These are phyloP conservation scores for Nakazawaea populi DNA, from an alignment of 805 yeast genomes.

Conservation along the genomic window DNA sequence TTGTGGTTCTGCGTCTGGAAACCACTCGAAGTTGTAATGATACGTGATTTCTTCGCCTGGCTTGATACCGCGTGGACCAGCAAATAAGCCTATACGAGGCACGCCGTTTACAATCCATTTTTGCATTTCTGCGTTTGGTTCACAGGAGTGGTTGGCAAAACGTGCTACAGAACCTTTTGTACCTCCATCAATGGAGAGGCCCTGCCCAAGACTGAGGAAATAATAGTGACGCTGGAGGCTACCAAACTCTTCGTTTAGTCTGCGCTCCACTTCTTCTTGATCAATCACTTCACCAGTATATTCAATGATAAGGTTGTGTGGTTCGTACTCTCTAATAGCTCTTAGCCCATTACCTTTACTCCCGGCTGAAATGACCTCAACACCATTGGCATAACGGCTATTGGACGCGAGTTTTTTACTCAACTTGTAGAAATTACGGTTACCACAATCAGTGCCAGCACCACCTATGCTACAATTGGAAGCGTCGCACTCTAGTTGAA, in stretches of 20 bases:
- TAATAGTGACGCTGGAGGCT: slow-evolving; percentile 26
- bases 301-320: slow-evolving; percentile 37
- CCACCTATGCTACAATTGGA: slow-evolving; percentile 24
- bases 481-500: slow-evolving; percentile 29
- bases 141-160: slow-evolving; percentile 44
- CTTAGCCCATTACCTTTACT: slow-evolving; percentile 37
- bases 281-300: slow-evolving; percentile 45
- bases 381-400: slow-evolving; percentile 19
- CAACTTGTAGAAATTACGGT: slow-evolving; percentile 27
- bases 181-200: slow-evolving; percentile 38
- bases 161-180: slow-evolving; percentile 41
- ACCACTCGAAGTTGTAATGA: slow-evolving; percentile 43
- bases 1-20: slow-evolving; percentile 36
- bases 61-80: slow-evolving; percentile 28
- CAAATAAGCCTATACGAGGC: slow-evolving; percentile 42
- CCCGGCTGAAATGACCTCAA: slow-evolving; percentile 28
- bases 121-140: slow-evolving; percentile 42
- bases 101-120: slow-evolving; percentile 41
- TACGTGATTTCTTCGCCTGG: slow-evolving; percentile 41
- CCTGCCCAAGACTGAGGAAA: slow-evolving; percentile 35
- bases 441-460: slow-evolving; percentile 26
- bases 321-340: slow-evolving; percentile 28
- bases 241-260: slow-evolving; percentile 21
- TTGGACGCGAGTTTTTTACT: slow-evolving; percentile 12
- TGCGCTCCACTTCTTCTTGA: slow-evolving; percentile 28